A percentile compares a stretch with the other conserved stretches of the same genome.
phyloP scores from a whole-genome alignment of 2,329 filamentous ascomycete genomes.

The Setomelanomma holmii region DNA sequence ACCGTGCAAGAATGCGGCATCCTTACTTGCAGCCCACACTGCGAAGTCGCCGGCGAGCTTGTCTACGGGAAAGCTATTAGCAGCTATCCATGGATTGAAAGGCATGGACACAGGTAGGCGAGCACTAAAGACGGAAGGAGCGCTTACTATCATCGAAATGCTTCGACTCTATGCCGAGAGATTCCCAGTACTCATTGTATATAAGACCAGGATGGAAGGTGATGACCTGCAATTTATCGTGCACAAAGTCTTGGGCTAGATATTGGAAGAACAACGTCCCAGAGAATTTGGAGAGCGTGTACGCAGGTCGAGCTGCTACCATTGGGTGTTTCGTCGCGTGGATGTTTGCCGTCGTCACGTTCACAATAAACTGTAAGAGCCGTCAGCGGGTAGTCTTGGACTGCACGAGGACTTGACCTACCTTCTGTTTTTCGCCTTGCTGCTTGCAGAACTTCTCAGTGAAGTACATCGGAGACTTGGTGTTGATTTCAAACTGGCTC shows the following conservation, averaged over 20 bases:
- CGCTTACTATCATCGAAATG: conserved; percentile 1
- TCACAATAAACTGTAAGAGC: conserved; percentile 9
- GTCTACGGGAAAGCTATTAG: neutral
- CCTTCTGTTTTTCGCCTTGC: conserved; percentile 7
- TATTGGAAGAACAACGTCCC: conserved; percentile 9
- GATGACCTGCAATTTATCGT: conserved; percentile 12
- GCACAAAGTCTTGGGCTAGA: conserved; percentile 2
- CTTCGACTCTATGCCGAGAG: neutral
- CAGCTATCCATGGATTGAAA: neutral
- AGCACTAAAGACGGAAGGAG: neutral
- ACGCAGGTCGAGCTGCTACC: neutral
- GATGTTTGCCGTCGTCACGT: conserved; percentile 10
- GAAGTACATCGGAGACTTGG: conserved; percentile 9
- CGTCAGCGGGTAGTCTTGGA: neutral
- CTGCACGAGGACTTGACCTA: neutral
- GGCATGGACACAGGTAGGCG: neutral
- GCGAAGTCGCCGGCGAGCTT: conserved; percentile 33
- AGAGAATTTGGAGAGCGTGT: conserved; percentile 7
- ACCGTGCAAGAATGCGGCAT: conserved; percentile 51
- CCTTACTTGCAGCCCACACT: conserved; percentile 49
- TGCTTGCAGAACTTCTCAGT: conserved; percentile 10
- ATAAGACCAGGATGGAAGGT: conserved; percentile 12
- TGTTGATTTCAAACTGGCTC: conserved; percentile 12
- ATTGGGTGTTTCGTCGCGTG: conserved; percentile 5
- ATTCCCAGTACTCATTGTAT: neutral